phyloP scores from a whole-genome alignment of 805 yeast species.

The Ogataea wickerhamii region DNA sequence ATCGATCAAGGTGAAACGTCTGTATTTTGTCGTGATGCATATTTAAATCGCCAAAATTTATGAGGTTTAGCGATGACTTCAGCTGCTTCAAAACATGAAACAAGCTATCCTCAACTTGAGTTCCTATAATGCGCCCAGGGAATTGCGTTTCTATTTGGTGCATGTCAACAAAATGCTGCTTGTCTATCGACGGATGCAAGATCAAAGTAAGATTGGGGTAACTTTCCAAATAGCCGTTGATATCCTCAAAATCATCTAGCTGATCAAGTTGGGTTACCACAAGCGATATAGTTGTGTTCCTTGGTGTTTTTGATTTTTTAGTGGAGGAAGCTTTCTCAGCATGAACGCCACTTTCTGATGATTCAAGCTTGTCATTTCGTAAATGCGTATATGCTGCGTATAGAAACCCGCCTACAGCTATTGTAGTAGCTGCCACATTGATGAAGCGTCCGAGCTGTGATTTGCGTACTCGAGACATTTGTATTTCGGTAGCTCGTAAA shows the following conservation, averaged over 20 bases:
- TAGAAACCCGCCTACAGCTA: slow-evolving; percentile 10
- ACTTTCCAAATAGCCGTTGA: slow-evolving; percentile 10
- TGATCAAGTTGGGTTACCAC: slow-evolving; percentile 15
- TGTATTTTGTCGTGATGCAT: slow-evolving; percentile 13
- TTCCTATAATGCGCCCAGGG: slow-evolving; percentile 37
- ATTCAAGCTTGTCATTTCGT: slow-evolving; percentile 1
- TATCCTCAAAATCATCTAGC: slow-evolving; percentile 7
- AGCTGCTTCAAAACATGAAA: slow-evolving; percentile 56
- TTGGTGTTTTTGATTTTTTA: slow-evolving; percentile 4
- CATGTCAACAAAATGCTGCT: slow-evolving; percentile 12
- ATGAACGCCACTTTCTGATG: background rate
- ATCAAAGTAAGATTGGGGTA: slow-evolving; percentile 26
- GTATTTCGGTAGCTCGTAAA: too few species aligned
- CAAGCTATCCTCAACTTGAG: slow-evolving; percentile 47
- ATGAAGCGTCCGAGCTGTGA: slow-evolving; percentile 1
- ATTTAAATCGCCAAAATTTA: slow-evolving; percentile 21
- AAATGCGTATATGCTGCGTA: slow-evolving; percentile 12
- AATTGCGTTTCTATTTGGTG: slow-evolving; percentile 21
- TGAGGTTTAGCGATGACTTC: slow-evolving; percentile 23
- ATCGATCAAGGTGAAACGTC: slow-evolving; percentile 24
- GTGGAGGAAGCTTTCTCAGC: slow-evolving; percentile 1
- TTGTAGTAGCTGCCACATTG: slow-evolving; percentile 34
- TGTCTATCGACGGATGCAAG: slow-evolving; percentile 26
- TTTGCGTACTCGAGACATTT: slow-evolving; percentile 4
- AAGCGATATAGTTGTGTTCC: slow-evolving; percentile 14